Evolutionary conservation across 176 grass and related monocot genomes (phyloP), one percentile per base, ranked within the genome.

Genomic region (Canna indica): DNA sequence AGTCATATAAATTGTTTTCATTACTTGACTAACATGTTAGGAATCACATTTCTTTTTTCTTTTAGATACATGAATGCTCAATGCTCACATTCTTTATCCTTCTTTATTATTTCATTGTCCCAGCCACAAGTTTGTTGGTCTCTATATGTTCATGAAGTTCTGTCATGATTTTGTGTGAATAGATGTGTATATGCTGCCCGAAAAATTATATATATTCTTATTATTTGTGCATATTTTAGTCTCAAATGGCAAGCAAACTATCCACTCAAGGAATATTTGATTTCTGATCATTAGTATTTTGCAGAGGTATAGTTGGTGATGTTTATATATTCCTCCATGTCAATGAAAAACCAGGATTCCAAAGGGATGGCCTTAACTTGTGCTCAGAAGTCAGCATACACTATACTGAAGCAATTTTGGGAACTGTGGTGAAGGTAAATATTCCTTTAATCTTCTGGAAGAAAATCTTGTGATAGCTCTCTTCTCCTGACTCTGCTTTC

Each of bases 331-430:
- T 79, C 74, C 58, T 96, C 65, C 81, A 32, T 69, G 77, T 96
- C 57, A 76, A 83, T 71, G 74, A 91, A 76, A 96, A 87, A 67
- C 70, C 77, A 82, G 92, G 92, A 67, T 81, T 96, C 56, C 66
- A 26, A 39, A 91, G 88, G 73, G 79, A 89, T n/a, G 88, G 88
- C 71, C 83, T 88, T n/a, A 47, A 91, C 78, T 77, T 96, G 58
- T 86, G 79, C 36, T 91, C 86, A 1, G 74, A 83, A 54, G 71
- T 90, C 52, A 71, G 63, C 72, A 84, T 96, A 68, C 83, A 96
- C 85, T 91, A 75, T 75, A 96, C 83, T 20, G 85, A 96, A 77
- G 93, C 77, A 39, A 91, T 96, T 75, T 80, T 96, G 73, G 93
- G 93, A 81, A 91, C 83, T n/a, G 80, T 71, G 62, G 75, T 85